These are phyloP conservation scores for Striga hermonthica DNA, from an alignment of 305 asterid genomes.

Conservation along the genomic window DNA sequence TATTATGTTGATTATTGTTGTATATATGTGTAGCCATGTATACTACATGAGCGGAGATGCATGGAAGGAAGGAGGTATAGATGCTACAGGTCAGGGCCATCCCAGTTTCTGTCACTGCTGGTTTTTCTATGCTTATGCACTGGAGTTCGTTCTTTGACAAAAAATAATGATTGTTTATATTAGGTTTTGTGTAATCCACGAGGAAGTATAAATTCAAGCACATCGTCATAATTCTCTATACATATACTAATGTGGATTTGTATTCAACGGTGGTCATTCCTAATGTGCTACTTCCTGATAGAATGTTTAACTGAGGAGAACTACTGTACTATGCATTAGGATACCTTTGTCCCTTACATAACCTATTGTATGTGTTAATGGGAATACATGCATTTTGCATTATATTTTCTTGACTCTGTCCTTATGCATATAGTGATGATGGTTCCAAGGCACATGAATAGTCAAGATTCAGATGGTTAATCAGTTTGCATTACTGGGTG, in stretches of 20 bases:
- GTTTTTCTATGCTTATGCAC: conserved; percentile 21
- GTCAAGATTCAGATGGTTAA: too few species aligned
- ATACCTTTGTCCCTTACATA: too few species aligned
- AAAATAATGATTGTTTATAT: conserved; percentile 14
- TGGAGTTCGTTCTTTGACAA: conserved; percentile 22
- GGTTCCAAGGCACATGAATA: too few species aligned
- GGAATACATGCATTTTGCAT: background rate
- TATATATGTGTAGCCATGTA: conserved; percentile 71
- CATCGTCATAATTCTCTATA: background rate
- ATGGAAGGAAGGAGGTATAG: conserved; percentile 99
- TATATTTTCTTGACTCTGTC: too few species aligned
- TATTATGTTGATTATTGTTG: conserved; percentile 29
- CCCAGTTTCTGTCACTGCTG: conserved; percentile 27
- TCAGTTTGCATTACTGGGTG: too few species aligned
- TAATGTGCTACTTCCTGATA: background rate
- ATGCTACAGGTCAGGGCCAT: conserved; percentile 82
- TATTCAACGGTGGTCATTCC: background rate
- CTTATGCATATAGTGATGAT: too few species aligned
- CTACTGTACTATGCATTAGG: background rate
- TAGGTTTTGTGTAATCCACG: conserved; percentile 1
- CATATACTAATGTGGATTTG: conserved; percentile 13
- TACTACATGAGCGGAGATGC: conserved; percentile 99
- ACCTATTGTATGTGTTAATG: background rate
- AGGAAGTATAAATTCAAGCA: conserved; percentile 8
- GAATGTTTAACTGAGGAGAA: background rate